Conservation (phyloP, 2,329 filamentous ascomycete genomes). For the Exophiala alcalophila region DNA sequence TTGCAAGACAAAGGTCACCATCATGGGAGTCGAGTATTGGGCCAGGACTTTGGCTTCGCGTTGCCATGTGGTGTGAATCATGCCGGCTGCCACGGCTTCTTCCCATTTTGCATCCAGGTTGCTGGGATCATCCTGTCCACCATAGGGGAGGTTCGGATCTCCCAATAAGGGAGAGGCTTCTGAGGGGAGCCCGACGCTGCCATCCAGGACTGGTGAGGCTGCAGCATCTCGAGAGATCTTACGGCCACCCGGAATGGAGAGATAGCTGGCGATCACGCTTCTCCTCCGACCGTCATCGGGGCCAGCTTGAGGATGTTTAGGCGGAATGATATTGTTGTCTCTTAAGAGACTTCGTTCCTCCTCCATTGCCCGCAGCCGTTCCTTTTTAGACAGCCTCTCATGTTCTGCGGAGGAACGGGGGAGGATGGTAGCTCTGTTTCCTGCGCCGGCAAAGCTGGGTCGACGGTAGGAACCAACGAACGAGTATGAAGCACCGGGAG, state of each 20-base stretch:
- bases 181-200: constrained; percentile 28
- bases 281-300: constrained; percentile 23
- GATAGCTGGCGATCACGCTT: constrained; percentile 20
- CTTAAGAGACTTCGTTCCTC: constrained; percentile 58
- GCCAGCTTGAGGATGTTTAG: constrained; percentile 43
- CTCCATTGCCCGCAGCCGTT: constrained; percentile 52
- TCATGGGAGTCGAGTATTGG: constrained; percentile 67
- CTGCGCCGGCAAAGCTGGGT: constrained; percentile 72
- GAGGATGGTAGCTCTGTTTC: constrained; percentile 67
- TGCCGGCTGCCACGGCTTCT: constrained; percentile 74
- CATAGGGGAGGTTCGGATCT: constrained; percentile 42
- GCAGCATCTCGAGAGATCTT: constrained; percentile 32
- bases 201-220: constrained; percentile 17
- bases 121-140: constrained; percentile 51
- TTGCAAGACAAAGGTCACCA: constrained; percentile 73
- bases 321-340: constrained; percentile 58
- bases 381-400: constrained; percentile 50
- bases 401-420: constrained; percentile 44
- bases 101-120: constrained; percentile 75
- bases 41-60: constrained; percentile 79
- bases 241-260: constrained; percentile 25
- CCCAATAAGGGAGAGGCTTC: constrained; percentile 52
- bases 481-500: constrained; percentile 43
- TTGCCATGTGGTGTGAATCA: constrained; percentile 87
- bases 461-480: constrained; percentile 69